Percentiles rank a stretch among this genome's conserved stretches.
Evolutionary conservation across 305 asterid species (phyloP).

Genomic region (Ajuga reptans): DNA sequence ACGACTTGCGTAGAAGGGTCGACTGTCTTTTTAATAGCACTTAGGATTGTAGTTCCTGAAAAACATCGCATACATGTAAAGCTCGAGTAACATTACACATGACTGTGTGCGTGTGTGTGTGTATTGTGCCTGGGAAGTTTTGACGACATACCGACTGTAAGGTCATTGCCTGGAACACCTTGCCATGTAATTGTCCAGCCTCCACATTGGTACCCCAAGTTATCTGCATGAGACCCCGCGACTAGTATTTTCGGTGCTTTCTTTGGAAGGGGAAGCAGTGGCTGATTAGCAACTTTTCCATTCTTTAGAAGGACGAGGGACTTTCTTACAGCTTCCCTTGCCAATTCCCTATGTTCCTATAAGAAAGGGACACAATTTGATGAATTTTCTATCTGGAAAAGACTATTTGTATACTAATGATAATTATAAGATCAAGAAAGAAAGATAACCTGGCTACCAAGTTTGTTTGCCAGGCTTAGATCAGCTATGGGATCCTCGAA

Average conservation of each 20-base stretch:
- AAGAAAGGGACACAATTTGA: background rate
- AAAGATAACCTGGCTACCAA: constrained; percentile 42
- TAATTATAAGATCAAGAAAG: background rate
- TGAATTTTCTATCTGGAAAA: background rate
- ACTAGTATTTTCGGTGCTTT: constrained; percentile 50
- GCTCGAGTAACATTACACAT: background rate
- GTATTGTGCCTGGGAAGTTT: background rate
- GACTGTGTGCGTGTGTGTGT: background rate
- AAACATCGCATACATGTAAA: background rate
- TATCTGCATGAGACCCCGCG: constrained; percentile 56
- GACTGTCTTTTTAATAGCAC: constrained; percentile 35
- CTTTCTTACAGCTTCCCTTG: constrained; percentile 73
- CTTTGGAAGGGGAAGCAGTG: constrained; percentile 56
- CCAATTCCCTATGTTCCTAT: constrained; percentile 64
- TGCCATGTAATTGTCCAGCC: constrained; percentile 79
- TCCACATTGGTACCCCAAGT: constrained; percentile 66
- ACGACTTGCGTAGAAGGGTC: constrained; percentile 43
- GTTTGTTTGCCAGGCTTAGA: constrained; percentile 37
- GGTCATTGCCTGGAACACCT: constrained; percentile 50
- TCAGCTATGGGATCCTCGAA: constrained; percentile 57
- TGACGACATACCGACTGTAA: constrained; percentile 40
- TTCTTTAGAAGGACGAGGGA: constrained; percentile 66
- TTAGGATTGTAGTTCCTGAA: constrained; percentile 49
- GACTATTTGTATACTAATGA: background rate
- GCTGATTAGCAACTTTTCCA: constrained; percentile 31